Base-by-base conservation (phyloP, 1,284 basidiomycete species). In the Singerocomus rubriflavus region DNA sequence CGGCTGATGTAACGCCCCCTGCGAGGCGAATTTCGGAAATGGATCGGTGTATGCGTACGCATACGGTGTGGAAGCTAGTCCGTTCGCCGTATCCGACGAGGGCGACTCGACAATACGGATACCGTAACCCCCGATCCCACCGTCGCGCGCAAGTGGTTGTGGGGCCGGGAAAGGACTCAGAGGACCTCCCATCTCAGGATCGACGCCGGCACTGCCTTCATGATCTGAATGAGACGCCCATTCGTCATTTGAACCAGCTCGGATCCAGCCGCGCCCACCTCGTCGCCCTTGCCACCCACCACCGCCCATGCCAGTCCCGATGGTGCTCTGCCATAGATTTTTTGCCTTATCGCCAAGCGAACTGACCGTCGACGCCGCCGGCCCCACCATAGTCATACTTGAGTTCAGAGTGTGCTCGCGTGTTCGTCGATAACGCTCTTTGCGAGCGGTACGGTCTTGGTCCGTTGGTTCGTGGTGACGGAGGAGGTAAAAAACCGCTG, bases 401-500 rank as follows among this genome's bases (percentile, higher is more conserved):
- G 57, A 53, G 14, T 37, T 41, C 3, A 47, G 26, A 0, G 57
- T 42, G 11, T 56, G 48, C 10, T 61, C 59, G 45, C 48, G 53
- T 5, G 59, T 48, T 17, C 57, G 61, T 13, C 38, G 55, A 27
- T 57, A 54, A 9, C 57, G 60, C 17, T 63, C 57, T 17, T 63
- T 57, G 7, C 67, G 60, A 2, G 52, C 50, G 0, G 43, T 36
- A 4, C 66, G 63, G 2, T 67, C 66, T 44, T 61, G 60, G 11
- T 70, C 69, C 5, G 60, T 57, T 5, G 64, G 66, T 13, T 72
- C 71, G 45, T 68, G 58, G 17, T 78, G 65, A 11, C 72, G 69
- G n/a, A 78, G 59, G 21, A 80, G 68, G 48, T 73, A 73, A 51
- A 72, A 65, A 4, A 76, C 71, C 1, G 73, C 77, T 5, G 60